Evolutionary conservation across 1,284 basidiomycete genomes (phyloP), one percentile per base, ranked within the genome.

Genomic region (Tilletiopsis washingtonensis): DNA sequence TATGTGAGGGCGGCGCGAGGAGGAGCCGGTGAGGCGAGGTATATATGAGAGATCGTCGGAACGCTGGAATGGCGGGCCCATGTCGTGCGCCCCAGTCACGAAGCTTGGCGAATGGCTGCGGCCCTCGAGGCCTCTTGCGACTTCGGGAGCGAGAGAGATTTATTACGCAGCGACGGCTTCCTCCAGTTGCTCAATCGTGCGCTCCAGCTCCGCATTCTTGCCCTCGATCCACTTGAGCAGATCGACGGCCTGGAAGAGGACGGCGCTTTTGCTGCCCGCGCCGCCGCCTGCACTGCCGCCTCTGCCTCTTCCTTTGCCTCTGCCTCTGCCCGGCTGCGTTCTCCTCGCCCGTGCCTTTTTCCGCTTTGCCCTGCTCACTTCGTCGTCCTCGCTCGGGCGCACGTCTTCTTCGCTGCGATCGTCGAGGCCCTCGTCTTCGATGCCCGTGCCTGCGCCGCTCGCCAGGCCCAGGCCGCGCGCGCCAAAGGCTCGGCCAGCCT

Each of bases 241-340:
- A 44, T 73, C 70, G 9, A 73, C 66, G 14, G 69, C 66, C 45
- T 72, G 68, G 53, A 72, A 72, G 9, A 72, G 57, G 12, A 71
- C 69, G 0, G 69, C 69, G 34, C 61, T 64, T 51, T 72, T 72
- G 38, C 56, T 60, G 0, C 70, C 70, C 4, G 65, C 67, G 6
- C 65, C 65, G 21, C 69, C 70, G 24, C 66, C 65, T 6, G 69
- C 69, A 40, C 60, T 63, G 5, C 69, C 69, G 12, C 69, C 69
- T 5, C 69, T 56, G 4, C 68, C 68, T 19, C 68, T 47, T 4
- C 69, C 69, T 44, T 67, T 68, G n/a, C 64, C 65, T 21, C 61
- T 58, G 17, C 61, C 61, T 9, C 44, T 29, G 9, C 40, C 41
- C 15, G 14, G 24, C 34, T 12, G 9, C 39, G 39, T 32, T 9